Evolutionary conservation across 306 rosid genomes (phyloP).

Genomic region (Vigna hirtella): DNA sequence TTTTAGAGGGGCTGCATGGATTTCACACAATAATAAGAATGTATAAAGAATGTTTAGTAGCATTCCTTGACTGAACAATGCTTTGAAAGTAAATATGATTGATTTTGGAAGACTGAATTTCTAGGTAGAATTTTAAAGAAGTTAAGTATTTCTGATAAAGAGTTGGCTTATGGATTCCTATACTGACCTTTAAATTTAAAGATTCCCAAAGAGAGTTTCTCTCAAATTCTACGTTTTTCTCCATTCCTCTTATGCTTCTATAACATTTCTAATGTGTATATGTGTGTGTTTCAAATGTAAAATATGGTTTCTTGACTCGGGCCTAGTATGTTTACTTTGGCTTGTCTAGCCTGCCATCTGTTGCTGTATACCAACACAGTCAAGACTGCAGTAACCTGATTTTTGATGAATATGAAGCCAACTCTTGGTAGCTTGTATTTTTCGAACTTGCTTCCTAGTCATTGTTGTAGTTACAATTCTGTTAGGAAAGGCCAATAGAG

Average conservation of each 20-base stretch:
- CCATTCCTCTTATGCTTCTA: no score
- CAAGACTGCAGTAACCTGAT: conserved; percentile 4
- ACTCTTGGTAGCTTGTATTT: neutral
- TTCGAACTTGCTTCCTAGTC: neutral
- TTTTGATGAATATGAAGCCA: neutral
- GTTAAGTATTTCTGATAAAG: neutral
- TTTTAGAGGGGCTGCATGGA: neutral
- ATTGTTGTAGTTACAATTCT: conserved; percentile 30
- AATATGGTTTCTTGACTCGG: no score
- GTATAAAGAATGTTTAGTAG: conserved; percentile 1
- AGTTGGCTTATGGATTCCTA: neutral
- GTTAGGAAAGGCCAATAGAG: conserved; percentile 29
- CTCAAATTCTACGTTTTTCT: no score
- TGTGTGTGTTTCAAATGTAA: no score
- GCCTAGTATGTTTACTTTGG: no score
- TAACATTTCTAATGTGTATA: no score
- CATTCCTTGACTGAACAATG: neutral
- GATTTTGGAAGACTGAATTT: neutral
- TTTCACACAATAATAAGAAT: neutral
- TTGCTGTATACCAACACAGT: no score
- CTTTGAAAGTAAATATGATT: conserved; percentile 5
- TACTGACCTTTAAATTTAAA: no score
- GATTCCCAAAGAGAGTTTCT: no score
- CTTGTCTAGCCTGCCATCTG: no score
- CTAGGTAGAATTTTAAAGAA: neutral